These are phyloP conservation scores for Scalesia atractyloides DNA, from an alignment of 129 eudicot species.

Conservation along the genomic window DNA sequence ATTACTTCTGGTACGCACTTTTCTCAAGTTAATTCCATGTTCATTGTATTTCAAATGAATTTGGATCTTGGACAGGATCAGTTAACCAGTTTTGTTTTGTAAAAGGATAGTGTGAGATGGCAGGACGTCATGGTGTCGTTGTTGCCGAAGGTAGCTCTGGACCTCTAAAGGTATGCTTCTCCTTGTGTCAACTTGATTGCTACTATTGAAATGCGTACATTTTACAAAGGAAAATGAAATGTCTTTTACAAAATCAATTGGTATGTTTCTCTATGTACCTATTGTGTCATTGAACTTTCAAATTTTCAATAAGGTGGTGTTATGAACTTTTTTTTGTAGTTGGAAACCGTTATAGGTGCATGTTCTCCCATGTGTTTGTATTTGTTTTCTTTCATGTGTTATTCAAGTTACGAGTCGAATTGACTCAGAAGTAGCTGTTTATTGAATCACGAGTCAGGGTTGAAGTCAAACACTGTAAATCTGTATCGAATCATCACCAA, in stretches of 20 bases:
- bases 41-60: slow-evolving; percentile 10
- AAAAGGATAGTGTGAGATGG: slow-evolving; percentile 99
- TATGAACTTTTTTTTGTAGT: no score
- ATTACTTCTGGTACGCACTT: slow-evolving; percentile 66
- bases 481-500: neutral
- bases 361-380: no score
- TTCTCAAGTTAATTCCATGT: neutral
- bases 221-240: neutral
- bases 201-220: neutral
- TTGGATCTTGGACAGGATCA: slow-evolving; percentile 45
- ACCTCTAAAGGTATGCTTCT: slow-evolving; percentile 69
- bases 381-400: no score
- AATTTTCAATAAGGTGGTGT: no score
- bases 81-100: slow-evolving; percentile 40
- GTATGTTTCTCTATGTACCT: neutral
- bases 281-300: no score
- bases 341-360: no score
- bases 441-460: no score
- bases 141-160: slow-evolving; percentile 82
- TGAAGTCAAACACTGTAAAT: neutral
- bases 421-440: no score
- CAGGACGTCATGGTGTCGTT: slow-evolving; percentile 81
- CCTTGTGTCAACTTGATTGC: neutral
- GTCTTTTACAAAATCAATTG: neutral
- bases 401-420: no score